These are phyloP conservation scores for Sporothrix variecibatus DNA, from an alignment of 2,329 filamentous ascomycete species.

Conservation along the genomic window DNA sequence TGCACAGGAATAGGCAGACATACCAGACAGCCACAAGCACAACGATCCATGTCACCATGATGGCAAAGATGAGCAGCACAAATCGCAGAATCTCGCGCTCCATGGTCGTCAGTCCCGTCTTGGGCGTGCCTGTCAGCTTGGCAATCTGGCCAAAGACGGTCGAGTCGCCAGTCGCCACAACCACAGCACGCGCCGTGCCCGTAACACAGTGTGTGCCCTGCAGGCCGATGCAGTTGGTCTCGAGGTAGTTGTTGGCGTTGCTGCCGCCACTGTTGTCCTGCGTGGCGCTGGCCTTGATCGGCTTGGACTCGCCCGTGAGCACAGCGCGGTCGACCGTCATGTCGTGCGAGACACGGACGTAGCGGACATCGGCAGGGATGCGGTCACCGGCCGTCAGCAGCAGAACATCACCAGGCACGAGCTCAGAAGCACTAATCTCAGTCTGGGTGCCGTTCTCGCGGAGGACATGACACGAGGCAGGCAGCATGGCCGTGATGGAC, in stretches of 20 bases:
- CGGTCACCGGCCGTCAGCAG: constrained; percentile 71
- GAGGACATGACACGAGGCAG: constrained; percentile 66
- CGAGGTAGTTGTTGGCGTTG: constrained; percentile 62
- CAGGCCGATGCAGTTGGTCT: constrained; percentile 73
- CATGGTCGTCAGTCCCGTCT: constrained; percentile 67
- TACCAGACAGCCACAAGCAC: constrained; percentile 68
- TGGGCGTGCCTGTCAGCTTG: constrained; percentile 68
- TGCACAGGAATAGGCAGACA: constrained; percentile 38
- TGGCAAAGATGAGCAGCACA: constrained; percentile 66
- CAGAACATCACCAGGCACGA: constrained; percentile 73
- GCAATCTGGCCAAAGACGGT: constrained; percentile 79
- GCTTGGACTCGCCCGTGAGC: constrained; percentile 70
- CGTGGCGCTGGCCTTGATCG: constrained; percentile 58
- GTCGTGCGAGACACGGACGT: constrained; percentile 56
- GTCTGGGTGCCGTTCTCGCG: constrained; percentile 54
- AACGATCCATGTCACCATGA: constrained; percentile 67
- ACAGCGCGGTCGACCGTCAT: constrained; percentile 73
- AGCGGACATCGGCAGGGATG: constrained; percentile 71
- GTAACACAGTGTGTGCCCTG: constrained; percentile 78
- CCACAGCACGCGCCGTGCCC: constrained; percentile 66
- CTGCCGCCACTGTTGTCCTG: constrained; percentile 60
- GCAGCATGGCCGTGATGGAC: constrained; percentile 76
- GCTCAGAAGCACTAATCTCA: constrained; percentile 51
- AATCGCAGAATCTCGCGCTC: constrained; percentile 74
- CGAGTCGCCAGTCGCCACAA: constrained; percentile 69